Conservation (phyloP, 2,329 filamentous ascomycete species). For the Leptodontidium sp. region DNA sequence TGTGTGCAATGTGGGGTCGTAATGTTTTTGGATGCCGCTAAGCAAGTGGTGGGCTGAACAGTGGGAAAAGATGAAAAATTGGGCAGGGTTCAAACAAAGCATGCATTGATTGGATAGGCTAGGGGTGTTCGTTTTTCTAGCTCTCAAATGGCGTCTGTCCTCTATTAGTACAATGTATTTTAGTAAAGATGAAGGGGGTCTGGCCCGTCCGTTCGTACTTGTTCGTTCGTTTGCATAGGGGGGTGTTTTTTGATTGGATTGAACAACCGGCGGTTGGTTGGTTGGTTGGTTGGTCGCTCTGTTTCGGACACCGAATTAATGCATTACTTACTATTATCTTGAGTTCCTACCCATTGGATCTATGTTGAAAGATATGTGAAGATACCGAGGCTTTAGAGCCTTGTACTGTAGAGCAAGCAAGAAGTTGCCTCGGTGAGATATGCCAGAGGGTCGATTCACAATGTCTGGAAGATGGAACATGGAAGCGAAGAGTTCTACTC, state of each 20-base stretch:
- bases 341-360: background rate
- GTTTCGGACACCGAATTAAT: background rate
- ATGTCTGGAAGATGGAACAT: too few relatives aligned
- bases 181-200: background rate
- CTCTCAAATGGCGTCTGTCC: background rate
- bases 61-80: background rate
- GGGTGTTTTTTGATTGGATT: background rate
- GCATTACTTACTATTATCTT: background rate
- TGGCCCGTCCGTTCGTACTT: background rate
- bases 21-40: background rate
- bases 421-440: too few relatives aligned
- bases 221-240: slow-evolving; percentile 8
- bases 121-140: background rate
- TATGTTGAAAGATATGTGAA: too few relatives aligned
- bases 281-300: background rate
- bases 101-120: slow-evolving; percentile 15
- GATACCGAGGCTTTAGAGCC: too few relatives aligned
- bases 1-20: background rate
- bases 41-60: background rate
- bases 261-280: background rate
- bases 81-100: slow-evolving; percentile 5
- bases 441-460: too few relatives aligned
- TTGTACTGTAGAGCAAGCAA: too few relatives aligned
- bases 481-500: too few relatives aligned
- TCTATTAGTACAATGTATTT: slow-evolving; percentile 14